Evolutionary conservation across 371 early-diverging fungal species (phyloP).

Genomic region (Mortierella sp.): DNA sequence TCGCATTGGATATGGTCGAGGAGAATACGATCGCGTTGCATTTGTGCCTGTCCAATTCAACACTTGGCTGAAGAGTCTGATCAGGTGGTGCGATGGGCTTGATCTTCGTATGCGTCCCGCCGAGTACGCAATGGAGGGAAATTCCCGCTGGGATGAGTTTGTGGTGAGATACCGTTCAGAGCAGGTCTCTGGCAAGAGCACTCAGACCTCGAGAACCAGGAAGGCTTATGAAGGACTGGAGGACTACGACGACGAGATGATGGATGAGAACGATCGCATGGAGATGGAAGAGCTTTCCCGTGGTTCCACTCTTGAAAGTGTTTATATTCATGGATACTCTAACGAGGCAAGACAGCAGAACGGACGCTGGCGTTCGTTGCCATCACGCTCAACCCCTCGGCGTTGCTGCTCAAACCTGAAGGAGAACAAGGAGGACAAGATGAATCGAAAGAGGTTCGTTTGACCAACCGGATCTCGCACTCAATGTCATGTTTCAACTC

Average conservation of each 20-base stretch:
- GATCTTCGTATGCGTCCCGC: constrained; percentile 49
- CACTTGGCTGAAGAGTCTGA: constrained; percentile 24
- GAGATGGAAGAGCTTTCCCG: constrained; percentile 19
- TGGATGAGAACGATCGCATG: background rate
- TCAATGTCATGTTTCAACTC: background rate
- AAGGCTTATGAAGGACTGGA: constrained; percentile 6
- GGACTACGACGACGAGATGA: constrained; percentile 4
- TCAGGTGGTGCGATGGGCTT: constrained; percentile 55
- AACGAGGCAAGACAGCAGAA: constrained; percentile 1
- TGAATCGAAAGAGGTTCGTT: constrained; percentile 17
- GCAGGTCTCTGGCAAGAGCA: background rate
- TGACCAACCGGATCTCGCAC: too few relatives aligned
- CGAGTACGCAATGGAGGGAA: background rate
- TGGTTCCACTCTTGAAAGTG: constrained; percentile 1
- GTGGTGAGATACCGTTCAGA: constrained; percentile 24
- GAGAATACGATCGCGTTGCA: constrained; percentile 50
- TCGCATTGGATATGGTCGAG: constrained; percentile 41
- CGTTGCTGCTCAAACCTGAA: constrained; percentile 2
- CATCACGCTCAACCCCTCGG: constrained; percentile 4
- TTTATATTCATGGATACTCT: constrained; percentile 1
- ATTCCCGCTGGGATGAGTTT: constrained; percentile 34
- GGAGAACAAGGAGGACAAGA: constrained; percentile 10
- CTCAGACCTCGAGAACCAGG: background rate
- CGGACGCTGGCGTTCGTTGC: constrained; percentile 34
- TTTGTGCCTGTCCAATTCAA: constrained; percentile 54